Conservation (phyloP, 768 basidiomycete genomes). For the Lactarius pseudohatsudake region DNA sequence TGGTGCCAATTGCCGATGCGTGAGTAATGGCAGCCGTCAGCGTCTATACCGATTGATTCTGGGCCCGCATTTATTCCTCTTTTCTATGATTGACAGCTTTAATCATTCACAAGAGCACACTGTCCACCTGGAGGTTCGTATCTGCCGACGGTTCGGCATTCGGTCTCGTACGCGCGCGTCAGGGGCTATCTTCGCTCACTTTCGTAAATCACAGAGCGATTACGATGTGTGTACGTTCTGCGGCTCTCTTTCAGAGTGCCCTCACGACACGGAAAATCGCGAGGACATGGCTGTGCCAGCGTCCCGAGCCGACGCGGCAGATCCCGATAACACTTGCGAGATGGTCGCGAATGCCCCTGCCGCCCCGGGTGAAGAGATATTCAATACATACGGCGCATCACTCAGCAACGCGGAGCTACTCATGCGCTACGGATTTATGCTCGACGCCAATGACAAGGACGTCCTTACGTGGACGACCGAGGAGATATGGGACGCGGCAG, state of each 20-base stretch:
- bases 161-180: not conserved
- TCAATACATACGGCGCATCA: conserved; percentile 74
- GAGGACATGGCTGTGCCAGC: conserved; percentile 1
- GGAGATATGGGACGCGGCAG: conserved; percentile 32
- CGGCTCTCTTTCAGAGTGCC: conserved; percentile 65
- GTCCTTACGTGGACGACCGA: conserved; percentile 38
- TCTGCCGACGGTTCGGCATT: conserved; percentile 10
- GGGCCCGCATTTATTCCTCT: conserved; percentile 13
- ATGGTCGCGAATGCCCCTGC: conserved; percentile 65
- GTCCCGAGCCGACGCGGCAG: conserved; percentile 13
- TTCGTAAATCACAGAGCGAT: conserved; percentile 52
- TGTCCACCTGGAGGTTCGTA: conserved; percentile 68
- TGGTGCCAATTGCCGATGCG: conserved; percentile 87
- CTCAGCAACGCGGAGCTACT: conserved; percentile 67
- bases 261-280: conserved; percentile 52
- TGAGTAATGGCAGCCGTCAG: conserved; percentile 39
- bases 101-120: conserved; percentile 70
- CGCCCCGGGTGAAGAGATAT: conserved; percentile 54
- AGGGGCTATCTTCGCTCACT: conserved; percentile 9
- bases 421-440: conserved; percentile 66
- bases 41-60: conserved; percentile 2
- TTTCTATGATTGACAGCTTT: conserved; percentile 48
- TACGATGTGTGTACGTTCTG: conserved; percentile 71
- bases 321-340: conserved; percentile 43
- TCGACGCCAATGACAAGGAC: conserved; percentile 75